Base-by-base conservation (phyloP, 208 protist species). In the Leptomonas seymouri region DNA sequence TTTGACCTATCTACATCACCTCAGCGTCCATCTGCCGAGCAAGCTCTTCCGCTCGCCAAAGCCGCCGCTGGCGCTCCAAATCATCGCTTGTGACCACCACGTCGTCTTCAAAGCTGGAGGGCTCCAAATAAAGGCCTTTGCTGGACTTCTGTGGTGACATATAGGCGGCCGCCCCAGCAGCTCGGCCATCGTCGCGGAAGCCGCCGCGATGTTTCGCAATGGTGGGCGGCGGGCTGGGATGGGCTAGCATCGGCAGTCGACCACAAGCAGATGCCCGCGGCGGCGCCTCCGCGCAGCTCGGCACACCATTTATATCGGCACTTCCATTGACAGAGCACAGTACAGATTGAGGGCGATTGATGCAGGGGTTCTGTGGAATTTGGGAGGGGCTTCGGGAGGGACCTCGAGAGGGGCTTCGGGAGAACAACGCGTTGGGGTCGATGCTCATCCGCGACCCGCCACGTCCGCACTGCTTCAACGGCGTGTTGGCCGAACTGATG, bases 61-160 rank as follows among this genome's bases (percentile, higher is more conserved):
- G 63, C 2, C 63, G 62, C 15, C 64, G 71, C 48, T 69, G 53
- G 9, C 63, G 71, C 51, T 63, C 45, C 34, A 45, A 20, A 28
- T 57, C 54, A 12, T 0, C n/a, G 8, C 36, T n/a, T 2, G n/a
- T 42, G 3, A 0, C 61, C 4, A n/a, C 34, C 34, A 48, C 54
- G 30, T 62, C 42, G 1, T n/a, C 30, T 15, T 25, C 53, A 16
- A 58, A 31, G 9, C 46, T 48, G 14, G 18, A 11, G 5, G 51
- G 34, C 27, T 53, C 31, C 25, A 64, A 16, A 14, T 59, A 58
- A 7, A 51, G 27, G 20, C 64, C 21, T 25, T 30, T 68, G 44
- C 27, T 23, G 7, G 42, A 1, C 27, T 28, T 36, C 23, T 27
- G 16, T 34, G 21, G 3, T 23, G 21, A n/a, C 14, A n/a, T 3